These are phyloP conservation scores for Pseudogymnoascus sp. DNA, from an alignment of 2,329 filamentous ascomycete species.

Conservation along the genomic window DNA sequence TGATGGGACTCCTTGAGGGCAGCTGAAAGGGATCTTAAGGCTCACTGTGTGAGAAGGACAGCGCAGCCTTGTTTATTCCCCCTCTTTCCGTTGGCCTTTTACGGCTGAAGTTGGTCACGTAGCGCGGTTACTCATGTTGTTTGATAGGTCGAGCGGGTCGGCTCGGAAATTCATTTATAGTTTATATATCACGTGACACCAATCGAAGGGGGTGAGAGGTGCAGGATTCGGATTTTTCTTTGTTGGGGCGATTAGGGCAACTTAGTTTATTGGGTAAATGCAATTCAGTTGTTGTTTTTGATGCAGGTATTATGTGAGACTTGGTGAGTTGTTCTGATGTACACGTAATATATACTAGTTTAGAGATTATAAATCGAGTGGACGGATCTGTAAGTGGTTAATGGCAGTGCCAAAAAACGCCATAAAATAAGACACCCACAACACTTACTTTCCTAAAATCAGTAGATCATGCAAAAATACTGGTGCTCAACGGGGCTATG, in stretches of 20 bases:
- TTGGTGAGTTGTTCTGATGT: neutral
- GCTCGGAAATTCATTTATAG: neutral
- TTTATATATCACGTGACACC: neutral
- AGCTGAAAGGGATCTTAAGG: neutral
- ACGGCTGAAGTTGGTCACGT: neutral
- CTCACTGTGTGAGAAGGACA: neutral
- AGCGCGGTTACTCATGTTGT: neutral
- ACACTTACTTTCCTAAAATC: neutral
- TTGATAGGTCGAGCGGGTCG: neutral
- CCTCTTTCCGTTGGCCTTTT: neutral
- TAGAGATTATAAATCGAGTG: neutral
- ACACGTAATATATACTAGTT: neutral
- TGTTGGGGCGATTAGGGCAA: neutral
- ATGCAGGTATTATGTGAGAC: neutral
- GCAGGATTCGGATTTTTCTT: neutral
- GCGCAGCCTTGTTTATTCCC: neutral
- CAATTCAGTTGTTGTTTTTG: neutral
- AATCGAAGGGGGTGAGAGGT: too few species aligned
- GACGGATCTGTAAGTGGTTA: neutral
- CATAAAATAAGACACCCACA: neutral
- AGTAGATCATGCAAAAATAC: neutral
- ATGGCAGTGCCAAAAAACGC: neutral
- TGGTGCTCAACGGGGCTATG: neutral
- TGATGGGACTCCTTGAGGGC: neutral
- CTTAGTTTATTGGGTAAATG: neutral